These are phyloP conservation scores for Vanderwaltozyma tropicalis DNA, from an alignment of 805 yeast genomes.

Conservation along the genomic window DNA sequence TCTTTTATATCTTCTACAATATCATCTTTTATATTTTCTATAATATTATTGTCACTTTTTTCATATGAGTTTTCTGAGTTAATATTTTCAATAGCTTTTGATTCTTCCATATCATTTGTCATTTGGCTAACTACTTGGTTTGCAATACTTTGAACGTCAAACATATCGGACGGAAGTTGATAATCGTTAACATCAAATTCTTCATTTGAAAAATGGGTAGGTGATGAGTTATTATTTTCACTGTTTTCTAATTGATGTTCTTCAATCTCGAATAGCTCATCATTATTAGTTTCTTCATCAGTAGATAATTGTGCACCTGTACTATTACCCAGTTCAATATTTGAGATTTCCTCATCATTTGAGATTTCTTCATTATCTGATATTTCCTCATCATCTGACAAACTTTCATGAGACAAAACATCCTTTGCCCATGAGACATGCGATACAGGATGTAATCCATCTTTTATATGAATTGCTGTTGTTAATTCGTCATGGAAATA, in stretches of 20 bases:
- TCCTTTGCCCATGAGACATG: not conserved
- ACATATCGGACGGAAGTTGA: conserved; percentile 4
- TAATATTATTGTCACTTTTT: not conserved
- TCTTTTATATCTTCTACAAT: not conserved
- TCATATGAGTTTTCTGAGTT: not conserved
- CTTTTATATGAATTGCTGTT: too few relatives aligned
- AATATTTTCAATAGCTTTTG: not conserved
- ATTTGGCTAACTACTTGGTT: conserved; percentile 5
- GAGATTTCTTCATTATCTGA: not conserved
- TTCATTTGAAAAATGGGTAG: not conserved
- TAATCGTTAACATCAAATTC: not conserved
- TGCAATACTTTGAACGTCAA: conserved; percentile 9
- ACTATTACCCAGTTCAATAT: not conserved
- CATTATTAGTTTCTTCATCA: not conserved
- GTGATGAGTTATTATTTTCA: too few relatives aligned
- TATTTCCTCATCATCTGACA: not conserved
- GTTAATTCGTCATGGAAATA: too few relatives aligned
- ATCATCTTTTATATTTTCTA: not conserved
- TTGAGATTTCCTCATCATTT: not conserved
- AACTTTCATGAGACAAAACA: not conserved
- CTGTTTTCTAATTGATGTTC: not conserved
- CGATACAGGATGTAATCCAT: too few relatives aligned
- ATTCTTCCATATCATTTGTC: not conserved
- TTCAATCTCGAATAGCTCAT: not conserved
- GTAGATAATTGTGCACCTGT: not conserved